Evolutionary conservation across 306 rosid species (phyloP).

Genomic region (Mimosa pudica): DNA sequence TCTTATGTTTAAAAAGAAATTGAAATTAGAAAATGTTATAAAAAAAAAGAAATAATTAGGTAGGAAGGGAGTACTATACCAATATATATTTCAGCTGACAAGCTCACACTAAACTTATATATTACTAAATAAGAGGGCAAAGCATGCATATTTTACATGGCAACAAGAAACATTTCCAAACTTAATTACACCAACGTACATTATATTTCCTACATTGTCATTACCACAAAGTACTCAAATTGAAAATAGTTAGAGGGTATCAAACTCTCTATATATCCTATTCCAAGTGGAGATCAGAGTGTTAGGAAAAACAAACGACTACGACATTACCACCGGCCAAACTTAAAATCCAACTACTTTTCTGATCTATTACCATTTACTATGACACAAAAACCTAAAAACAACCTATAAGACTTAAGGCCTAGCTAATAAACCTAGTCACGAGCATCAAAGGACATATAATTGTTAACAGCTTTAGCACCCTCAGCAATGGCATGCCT

Average conservation of each 20-base stretch:
- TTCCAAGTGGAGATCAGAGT: slow-evolving; percentile 9
- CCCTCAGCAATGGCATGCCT: slow-evolving; percentile 79
- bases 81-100: not conserved
- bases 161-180: not conserved
- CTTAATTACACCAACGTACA: not conserved
- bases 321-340: not conserved
- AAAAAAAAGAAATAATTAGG: too few relatives aligned
- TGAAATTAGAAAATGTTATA: too few relatives aligned
- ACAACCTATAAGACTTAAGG: not conserved
- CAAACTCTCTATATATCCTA: slow-evolving; percentile 3
- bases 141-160: not conserved
- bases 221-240: not conserved
- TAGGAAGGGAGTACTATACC: too few relatives aligned
- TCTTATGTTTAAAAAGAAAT: too few relatives aligned
- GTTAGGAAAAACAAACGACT: slow-evolving; percentile 4
- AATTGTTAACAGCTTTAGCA: slow-evolving; percentile 53
- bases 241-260: not conserved
- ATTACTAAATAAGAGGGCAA: not conserved
- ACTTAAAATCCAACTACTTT: not conserved
- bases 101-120: not conserved
- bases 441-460: slow-evolving; percentile 26
- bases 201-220: not conserved
- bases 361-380: not conserved
- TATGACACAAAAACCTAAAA: not conserved
- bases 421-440: not conserved